Base-by-base conservation (phyloP, 1,284 basidiomycete genomes). In the Boletellus deceptivus region DNA sequence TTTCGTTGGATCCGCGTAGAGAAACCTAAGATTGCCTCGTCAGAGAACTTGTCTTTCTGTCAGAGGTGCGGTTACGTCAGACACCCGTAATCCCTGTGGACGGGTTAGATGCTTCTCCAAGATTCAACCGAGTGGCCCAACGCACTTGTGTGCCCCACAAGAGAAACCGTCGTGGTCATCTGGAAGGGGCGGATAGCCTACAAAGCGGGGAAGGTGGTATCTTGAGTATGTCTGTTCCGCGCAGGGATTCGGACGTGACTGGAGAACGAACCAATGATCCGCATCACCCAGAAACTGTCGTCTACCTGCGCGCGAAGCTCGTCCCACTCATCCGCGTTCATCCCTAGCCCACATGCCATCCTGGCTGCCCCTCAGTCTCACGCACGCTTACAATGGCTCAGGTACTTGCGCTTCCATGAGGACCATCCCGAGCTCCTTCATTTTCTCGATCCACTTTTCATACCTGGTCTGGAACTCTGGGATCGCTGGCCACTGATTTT, bases 251-350 rank as follows among this genome's bases (percentile, higher is more conserved):
- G 34, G 24, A 34, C 6, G 24, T 18, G 31, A 11, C 14, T 17
- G 4, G 17, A 25, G 35, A 53, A 57, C 73, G 37, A 49, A 86
- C 88, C 90, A 52, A 93, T 89, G 3, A 86, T 72, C 4, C 92
- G 78, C 87, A 93, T 86, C 7, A 85, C 81, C 92, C 92, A 94
- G 63, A 94, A 95, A 55, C 83, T 85, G 59, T 93, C 81, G 56
- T 91, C 81, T 0, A 93, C 83, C 62, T 86, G 78, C 20, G 67
- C 64, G 24, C 77, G 78, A 46, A 93, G 72, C 0, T 79, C 77
- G 22, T 72, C 53, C 86, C 88, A 90, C 65, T 94, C 91, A 3
- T 80, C 78, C 0, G 66, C 54, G 4, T 75, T 76, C 82, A 91
- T 80, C 6, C 86, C 86, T 7, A 94, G 70, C 3, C 91, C 92